Evolutionary conservation across 768 basidiomycete genomes (phyloP), one percentile per base, ranked within the genome.

Genomic region (Dentipellis sp.): DNA sequence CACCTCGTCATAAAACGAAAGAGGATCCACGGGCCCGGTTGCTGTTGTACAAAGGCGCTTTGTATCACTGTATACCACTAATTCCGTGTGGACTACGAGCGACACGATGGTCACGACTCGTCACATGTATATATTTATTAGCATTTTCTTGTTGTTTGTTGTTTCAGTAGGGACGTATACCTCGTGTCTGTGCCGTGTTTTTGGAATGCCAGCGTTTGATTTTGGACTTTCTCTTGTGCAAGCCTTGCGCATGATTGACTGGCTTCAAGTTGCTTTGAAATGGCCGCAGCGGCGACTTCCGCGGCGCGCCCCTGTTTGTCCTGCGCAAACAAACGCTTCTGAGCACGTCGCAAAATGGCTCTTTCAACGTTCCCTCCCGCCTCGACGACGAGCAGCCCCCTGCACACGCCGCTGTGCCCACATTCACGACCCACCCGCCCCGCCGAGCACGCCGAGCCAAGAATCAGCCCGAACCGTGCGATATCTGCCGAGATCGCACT

Each of bases 401-500:
- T 47, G 29, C 54, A 46, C 59, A 54, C 39, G 39, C 53, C 34
- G n/a, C 37, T 10, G 48, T 51, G 9, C 12, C 35, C 11, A 7
- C 12, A 50, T 39, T 57, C 49, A 4, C 48, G 8, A 17, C 48
- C 52, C 45, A 4, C 9, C 12, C 21, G 7, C 7, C 35, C 35
- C 42, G 49, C 38, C 23, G 53, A 50, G 36, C 46, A 22, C 53
- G 23, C 52, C 45, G 14, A 73, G 81, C 76, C 76, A 86, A 81
- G 71, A 81, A 86, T 68, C 75, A 72, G 69, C 58, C 59, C 68
- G 71, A 85, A 85, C 81, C 76, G 77, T 83, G 69, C 68, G 67
- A 77, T 74, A 89, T 82, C 77, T 72, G 70, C 52, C 59, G 77
- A 88, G 85, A 85, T 85, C 83, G 71, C 56, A 42, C 47, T 19